Evolutionary conservation across 768 basidiomycete genomes (phyloP).

Genomic region (Coprinopsis cinerea): DNA sequence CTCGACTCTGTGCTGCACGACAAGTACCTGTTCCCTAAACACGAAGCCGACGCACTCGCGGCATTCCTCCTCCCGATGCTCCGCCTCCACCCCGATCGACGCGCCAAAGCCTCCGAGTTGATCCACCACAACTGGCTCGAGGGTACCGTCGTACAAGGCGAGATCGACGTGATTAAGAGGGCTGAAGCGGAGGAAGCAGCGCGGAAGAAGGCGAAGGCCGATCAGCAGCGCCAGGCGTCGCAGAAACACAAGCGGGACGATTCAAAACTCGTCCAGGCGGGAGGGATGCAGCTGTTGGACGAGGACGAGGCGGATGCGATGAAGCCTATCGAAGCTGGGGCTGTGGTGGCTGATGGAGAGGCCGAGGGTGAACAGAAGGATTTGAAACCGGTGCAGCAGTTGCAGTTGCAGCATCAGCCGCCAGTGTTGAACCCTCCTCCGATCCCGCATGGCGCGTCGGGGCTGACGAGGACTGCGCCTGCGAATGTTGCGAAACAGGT

Average conservation of each 20-base stretch:
- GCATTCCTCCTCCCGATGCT: conserved; percentile 89
- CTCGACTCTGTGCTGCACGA: conserved; percentile 78
- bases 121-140: conserved; percentile 85
- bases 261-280: neutral
- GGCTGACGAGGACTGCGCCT: neutral
- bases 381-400: neutral
- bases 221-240: too few species aligned
- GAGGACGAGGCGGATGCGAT: conserved; percentile 48
- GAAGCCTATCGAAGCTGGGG: conserved; percentile 64
- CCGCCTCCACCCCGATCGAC: conserved; percentile 78
- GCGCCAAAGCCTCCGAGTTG: conserved; percentile 84
- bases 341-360: conserved; percentile 9
- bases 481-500: too few species aligned
- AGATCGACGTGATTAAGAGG: conserved; percentile 73
- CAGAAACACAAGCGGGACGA: neutral
- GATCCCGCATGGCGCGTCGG: neutral
- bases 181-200: conserved; percentile 47
- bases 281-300: conserved; percentile 32
- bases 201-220: neutral
- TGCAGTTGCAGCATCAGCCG: neutral
- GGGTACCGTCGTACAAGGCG: conserved; percentile 81
- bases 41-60: conserved; percentile 76
- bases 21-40: conserved; percentile 88
- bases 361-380: neutral
- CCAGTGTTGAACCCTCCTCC: conserved; percentile 1